Evolutionary conservation across 139 green algal species (phyloP).

Genomic region (Chloropicon primus): DNA sequence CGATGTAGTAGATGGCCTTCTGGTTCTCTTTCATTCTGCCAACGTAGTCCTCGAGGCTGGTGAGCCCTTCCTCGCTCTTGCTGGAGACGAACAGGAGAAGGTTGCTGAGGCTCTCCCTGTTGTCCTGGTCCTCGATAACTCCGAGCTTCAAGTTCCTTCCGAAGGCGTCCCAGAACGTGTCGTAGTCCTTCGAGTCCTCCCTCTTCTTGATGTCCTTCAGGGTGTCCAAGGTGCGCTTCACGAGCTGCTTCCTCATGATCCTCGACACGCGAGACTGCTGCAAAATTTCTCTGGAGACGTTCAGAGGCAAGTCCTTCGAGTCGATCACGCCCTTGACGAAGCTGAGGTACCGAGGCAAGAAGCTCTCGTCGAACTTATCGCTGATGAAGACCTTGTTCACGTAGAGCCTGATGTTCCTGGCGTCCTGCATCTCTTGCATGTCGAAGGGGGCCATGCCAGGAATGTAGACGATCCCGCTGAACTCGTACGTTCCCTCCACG

Average conservation of each 20-base stretch:
- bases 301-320: constrained; percentile 90
- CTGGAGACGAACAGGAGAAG: constrained; percentile 67
- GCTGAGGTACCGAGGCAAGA: constrained; percentile 82
- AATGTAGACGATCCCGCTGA: constrained; percentile 82
- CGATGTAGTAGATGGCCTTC: constrained; percentile 91
- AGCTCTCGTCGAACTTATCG: constrained; percentile 93
- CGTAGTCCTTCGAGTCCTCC: constrained; percentile 36
- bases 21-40: constrained; percentile 79
- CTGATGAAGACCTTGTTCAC: constrained; percentile 97
- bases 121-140: constrained; percentile 78
- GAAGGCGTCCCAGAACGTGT: constrained; percentile 85
- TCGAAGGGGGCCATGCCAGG: constrained; percentile 97
- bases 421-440: constrained; percentile 36
- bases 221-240: constrained; percentile 83
- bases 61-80: constrained; percentile 39
- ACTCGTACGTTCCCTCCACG: constrained; percentile 95
- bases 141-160: constrained; percentile 71
- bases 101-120: constrained; percentile 49
- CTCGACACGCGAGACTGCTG: constrained; percentile 74
- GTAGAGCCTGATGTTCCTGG: constrained; percentile 64
- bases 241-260: constrained; percentile 84
- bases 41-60: constrained; percentile 72
- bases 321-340: constrained; percentile 94
- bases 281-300: constrained; percentile 95
- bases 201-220: constrained; percentile 55